phyloP scores from a whole-genome alignment of 208 protist genomes.

The Naegleria gruberi region DNA sequence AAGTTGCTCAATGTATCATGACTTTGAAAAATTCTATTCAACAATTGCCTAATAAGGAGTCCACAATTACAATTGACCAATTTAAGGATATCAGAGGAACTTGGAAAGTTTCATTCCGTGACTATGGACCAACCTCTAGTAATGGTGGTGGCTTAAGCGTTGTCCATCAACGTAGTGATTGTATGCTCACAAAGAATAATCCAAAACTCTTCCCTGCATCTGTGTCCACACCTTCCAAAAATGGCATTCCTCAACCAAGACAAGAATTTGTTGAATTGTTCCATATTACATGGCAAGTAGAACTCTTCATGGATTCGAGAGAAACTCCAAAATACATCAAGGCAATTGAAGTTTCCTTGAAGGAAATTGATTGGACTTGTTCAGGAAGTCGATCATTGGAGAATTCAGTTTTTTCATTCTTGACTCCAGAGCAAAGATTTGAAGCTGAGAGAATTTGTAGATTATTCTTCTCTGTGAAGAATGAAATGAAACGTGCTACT shows the following conservation, averaged over 20 bases:
- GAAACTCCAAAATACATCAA: neutral
- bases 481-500: neutral
- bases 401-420: neutral
- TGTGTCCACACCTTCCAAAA: no score
- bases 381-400: neutral
- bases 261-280: neutral
- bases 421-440: neutral
- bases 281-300: neutral
- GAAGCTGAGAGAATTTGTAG: neutral
- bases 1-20: neutral
- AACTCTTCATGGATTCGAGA: neutral
- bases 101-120: neutral
- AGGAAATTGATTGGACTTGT: neutral
- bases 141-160: no score
- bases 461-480: neutral
- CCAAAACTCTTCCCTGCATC: neutral
- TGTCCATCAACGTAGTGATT: neutral
- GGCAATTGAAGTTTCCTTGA: neutral
- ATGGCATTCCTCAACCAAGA: no score
- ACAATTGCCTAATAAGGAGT: neutral
- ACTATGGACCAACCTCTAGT: neutral
- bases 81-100: neutral
- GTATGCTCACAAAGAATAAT: neutral
- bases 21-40: neutral
- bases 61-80: neutral